Evolutionary conservation across 345 rosid species (phyloP), one percentile per base, ranked within the genome.

Genomic region (Citrus trifoliata): DNA sequence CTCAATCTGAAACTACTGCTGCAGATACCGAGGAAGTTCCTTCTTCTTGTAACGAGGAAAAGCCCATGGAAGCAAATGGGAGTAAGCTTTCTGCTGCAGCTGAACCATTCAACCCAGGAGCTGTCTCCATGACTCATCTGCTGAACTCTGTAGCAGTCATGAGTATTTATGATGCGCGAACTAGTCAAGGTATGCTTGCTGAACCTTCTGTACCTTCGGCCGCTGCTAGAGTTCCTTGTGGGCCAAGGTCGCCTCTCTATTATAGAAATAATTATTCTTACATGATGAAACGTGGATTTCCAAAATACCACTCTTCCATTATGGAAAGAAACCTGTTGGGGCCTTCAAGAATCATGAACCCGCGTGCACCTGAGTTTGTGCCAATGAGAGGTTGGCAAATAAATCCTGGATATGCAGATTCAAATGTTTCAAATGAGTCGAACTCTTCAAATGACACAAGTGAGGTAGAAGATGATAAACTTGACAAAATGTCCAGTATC

Each of bases 81-180:
- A 91, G 92, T 24, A 89, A 87, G 86, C 89, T 89, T 68, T 91
- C 93, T 7, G 93, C 95, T 27, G 83, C 93, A 46, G 93, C 93
- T 10, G 88, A 89, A 61, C 93, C 95, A 60, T 89, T 88, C 84
- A 88, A 70, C 30, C 93, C 95, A 1, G 88, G 85, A 77, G 73
- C 76, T 22, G 70, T 75, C 68, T 72, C 87, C 63, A 71, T 51
- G 75, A 71, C 71, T 75, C 83, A 76, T 53, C 81, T 75, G 9
- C 48, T 83, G 28, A 87, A 80, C 46, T 67, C 88, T 0, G 82
- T 73, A 55, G 77, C 90, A 18, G 66, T 76, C 77, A 73, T 90
- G 1, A 59, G 85, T 70, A 76, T 86, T 68, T 86, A 85, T 76
- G 91, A 88, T 76, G 88, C 83, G 27, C 58, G 82, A 67, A 82